Evolutionary conservation across 495 filamentous ascomycete genomes (phyloP).

Genomic region (Podospora fimiseda): DNA sequence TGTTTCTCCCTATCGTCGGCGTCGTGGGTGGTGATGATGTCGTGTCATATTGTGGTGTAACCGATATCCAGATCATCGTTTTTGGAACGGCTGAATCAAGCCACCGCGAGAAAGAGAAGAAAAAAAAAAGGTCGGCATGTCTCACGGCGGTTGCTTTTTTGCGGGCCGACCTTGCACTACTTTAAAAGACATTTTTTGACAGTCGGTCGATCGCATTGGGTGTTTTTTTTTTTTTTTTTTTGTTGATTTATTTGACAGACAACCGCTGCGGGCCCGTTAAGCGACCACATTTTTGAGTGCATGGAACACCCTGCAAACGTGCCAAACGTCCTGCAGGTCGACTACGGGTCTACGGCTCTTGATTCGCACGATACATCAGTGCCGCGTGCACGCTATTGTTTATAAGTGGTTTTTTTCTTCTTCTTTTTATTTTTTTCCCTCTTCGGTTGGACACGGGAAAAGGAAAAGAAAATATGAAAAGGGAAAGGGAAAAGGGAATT

Average conservation of each 20-base stretch:
- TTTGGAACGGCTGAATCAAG: neutral
- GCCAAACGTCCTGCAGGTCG: neutral
- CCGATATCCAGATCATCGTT: neutral
- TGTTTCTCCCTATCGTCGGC: neutral
- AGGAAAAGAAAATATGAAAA: too few species aligned
- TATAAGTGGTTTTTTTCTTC: too few species aligned
- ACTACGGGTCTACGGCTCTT: neutral
- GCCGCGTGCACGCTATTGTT: neutral
- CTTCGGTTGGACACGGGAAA: too few species aligned
- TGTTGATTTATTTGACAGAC: slow-evolving; percentile 1
- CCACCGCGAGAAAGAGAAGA: neutral
- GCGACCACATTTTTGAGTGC: slow-evolving; percentile 5
- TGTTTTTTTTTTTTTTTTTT: neutral
- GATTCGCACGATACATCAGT: neutral
- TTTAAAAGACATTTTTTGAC: neutral
- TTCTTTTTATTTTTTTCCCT: too few species aligned
- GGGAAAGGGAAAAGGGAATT: neutral
- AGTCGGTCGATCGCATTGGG: neutral
- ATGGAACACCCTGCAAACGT: neutral
- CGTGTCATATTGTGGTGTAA: neutral
- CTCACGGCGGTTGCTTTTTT: neutral
- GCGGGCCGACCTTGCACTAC: neutral
- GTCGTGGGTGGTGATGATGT: neutral
- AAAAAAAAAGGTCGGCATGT: neutral
- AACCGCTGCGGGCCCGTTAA: slow-evolving; percentile 3